Conservation (phyloP, 1,139 yeast species). For the Geotrichum aggregatum region DNA sequence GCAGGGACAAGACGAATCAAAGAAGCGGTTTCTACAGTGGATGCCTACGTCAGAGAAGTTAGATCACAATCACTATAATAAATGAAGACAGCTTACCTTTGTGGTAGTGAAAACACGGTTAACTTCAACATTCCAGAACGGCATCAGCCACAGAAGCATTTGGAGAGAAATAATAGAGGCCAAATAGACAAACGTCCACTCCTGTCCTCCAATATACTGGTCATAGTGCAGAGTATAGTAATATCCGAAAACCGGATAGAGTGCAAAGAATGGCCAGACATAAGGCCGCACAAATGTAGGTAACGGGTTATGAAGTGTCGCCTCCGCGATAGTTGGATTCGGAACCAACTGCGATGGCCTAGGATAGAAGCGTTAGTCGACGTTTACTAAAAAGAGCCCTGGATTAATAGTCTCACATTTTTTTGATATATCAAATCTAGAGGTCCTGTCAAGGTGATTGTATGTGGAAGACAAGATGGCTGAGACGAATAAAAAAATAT, state of each 20-base stretch:
- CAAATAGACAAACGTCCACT: slow-evolving; percentile 80
- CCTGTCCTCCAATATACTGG: slow-evolving; percentile 69
- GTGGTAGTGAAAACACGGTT: slow-evolving; percentile 67
- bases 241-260: slow-evolving; percentile 73
- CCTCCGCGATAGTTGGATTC: slow-evolving; percentile 56
- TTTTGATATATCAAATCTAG: background rate
- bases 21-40: slow-evolving; percentile 56
- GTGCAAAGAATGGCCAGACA: slow-evolving; percentile 74
- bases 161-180: slow-evolving; percentile 71
- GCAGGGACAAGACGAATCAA: slow-evolving; percentile 75
- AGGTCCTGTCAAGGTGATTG: background rate
- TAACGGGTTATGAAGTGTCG: slow-evolving; percentile 71
- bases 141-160: slow-evolving; percentile 77
- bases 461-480: background rate
- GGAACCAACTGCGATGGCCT: slow-evolving; percentile 34
- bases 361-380: background rate
- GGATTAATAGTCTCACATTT: too few relatives aligned
- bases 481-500: background rate
- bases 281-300: slow-evolving; percentile 64
- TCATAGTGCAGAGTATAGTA: slow-evolving; percentile 71
- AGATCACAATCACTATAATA: slow-evolving; percentile 1
- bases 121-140: slow-evolving; percentile 87
- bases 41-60: slow-evolving; percentile 31
- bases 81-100: slow-evolving; percentile 30
- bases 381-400: too few relatives aligned